Conservation (phyloP, 768 basidiomycete genomes). For the Amanita molliuscula region DNA sequence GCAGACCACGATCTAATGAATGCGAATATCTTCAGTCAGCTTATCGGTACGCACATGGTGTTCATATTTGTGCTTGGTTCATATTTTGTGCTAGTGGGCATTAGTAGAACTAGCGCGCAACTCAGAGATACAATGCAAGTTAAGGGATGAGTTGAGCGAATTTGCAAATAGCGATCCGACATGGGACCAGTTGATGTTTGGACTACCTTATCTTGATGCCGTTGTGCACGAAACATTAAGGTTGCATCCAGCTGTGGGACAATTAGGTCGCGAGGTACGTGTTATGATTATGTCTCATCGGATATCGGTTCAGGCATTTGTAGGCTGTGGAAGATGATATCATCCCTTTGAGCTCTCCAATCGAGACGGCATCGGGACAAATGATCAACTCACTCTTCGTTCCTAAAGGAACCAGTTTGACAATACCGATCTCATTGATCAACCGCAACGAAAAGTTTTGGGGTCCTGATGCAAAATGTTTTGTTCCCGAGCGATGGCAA, state of each 20-base stretch:
- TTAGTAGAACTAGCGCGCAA: constrained; percentile 14
- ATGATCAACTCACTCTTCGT: constrained; percentile 21
- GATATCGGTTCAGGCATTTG: not conserved
- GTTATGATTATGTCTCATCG: not conserved
- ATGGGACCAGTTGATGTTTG: too few species aligned
- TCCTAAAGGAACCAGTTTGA: constrained; percentile 25
- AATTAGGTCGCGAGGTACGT: constrained; percentile 21
- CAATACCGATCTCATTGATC: constrained; percentile 26
- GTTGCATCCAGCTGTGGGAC: constrained; percentile 23
- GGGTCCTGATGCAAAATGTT: constrained; percentile 33
- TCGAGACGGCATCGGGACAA: constrained; percentile 18
- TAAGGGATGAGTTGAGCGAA: constrained; percentile 12
- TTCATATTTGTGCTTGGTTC: not conserved
- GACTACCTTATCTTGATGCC: too few species aligned
- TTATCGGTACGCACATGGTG: not conserved
- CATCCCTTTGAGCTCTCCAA: constrained; percentile 23
- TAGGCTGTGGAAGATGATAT: constrained; percentile 29
- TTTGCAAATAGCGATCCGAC: constrained; percentile 19
- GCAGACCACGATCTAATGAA: not conserved
- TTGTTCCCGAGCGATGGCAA: constrained; percentile 35
- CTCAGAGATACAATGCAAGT: constrained; percentile 10
- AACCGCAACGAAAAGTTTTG: constrained; percentile 30
- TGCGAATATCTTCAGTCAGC: not conserved
- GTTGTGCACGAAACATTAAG: constrained; percentile 29
- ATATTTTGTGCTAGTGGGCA: constrained; percentile 11